Base-by-base conservation (phyloP, 371 early-diverging fungal genomes). In the Apophysomyces elegans region DNA sequence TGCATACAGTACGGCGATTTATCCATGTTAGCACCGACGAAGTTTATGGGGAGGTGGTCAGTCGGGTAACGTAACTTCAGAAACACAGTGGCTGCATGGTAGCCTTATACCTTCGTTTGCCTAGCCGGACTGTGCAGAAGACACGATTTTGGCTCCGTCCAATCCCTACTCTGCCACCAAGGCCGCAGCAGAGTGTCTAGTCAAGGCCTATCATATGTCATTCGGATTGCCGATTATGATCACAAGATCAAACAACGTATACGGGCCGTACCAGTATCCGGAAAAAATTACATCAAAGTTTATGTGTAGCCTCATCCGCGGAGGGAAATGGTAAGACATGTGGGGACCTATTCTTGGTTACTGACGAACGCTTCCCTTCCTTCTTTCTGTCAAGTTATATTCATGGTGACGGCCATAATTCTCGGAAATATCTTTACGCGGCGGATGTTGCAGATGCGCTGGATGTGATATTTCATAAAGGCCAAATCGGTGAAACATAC, bases 101-200 rank as follows among this genome's bases (percentile, higher is more conserved):
- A 9, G 16, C 21, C 54, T 50, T 50, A 50, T 50, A 11, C 21
- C 36, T 21, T 18, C 21, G 7, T 50, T 13, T 41, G 35, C 21
- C 12, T 72, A 91, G 90, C 88, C 91, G 7, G 86, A 88, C 21
- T 50, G 54, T 32, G 54, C 54, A 21, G 54, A 50, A 50, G 54
- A 50, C 38, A 78, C 88, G 0, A 79, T 88, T 3, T 75, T 93
- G 4, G 86, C 88, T 5, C 94, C 95, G 4, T 86, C 92, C 57
- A 95, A 94, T 58, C 95, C 95, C 0, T 95, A 95, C 69, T 88
- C 94, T 6, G 95, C 95, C 1, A 92, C 95, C 7, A 95, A 95
- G 72, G 95, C 94, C 13, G 94, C 94, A 1, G 95, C 94, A 5
- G 95, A 95, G 73, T 88, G 89, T 60, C 79, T 95, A 18, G 93